Evolutionary conservation across 768 basidiomycete species (phyloP).

Genomic region (Mycena indigotica): DNA sequence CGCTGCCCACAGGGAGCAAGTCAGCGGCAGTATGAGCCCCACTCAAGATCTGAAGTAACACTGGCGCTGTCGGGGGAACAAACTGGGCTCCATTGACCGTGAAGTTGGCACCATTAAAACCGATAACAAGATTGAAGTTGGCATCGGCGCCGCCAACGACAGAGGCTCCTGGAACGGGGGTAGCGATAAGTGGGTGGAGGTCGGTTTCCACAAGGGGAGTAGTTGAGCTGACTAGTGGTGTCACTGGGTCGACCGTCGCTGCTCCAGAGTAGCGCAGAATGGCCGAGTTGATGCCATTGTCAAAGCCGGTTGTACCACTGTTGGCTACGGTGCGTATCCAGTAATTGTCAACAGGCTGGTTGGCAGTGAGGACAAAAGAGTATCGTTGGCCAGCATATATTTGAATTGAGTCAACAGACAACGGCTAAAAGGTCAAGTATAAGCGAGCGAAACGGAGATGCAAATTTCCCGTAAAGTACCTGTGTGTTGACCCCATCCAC

Average conservation of each 20-base stretch:
- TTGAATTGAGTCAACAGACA: constrained; percentile 41
- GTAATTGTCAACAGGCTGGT: constrained; percentile 46
- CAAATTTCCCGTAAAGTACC: no score
- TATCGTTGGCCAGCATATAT: constrained; percentile 46
- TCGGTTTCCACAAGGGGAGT: constrained; percentile 40
- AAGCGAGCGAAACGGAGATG: no score
- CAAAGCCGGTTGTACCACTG: constrained; percentile 32
- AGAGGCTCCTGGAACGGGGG: constrained; percentile 34
- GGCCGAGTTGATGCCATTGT: constrained; percentile 46
- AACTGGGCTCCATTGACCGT: constrained; percentile 18
- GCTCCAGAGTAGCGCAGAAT: constrained; percentile 56
- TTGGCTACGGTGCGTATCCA: constrained; percentile 33
- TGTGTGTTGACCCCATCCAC: constrained; percentile 37
- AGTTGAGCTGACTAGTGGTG: constrained; percentile 11
- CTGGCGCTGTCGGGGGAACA: constrained; percentile 42
- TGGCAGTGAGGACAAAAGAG: constrained; percentile 42
- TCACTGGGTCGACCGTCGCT: constrained; percentile 18
- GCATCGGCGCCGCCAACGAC: constrained; percentile 14
- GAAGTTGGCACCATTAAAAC: not conserved
- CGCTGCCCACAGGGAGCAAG: constrained; percentile 31
- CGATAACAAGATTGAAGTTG: constrained; percentile 6
- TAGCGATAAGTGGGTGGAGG: constrained; percentile 34
- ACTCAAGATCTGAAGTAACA: constrained; percentile 53
- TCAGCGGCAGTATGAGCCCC: constrained; percentile 41
- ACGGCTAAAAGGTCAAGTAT: no score